phyloP scores from a whole-genome alignment of 192 early-diverging fungal species.

The Backusella circina region DNA sequence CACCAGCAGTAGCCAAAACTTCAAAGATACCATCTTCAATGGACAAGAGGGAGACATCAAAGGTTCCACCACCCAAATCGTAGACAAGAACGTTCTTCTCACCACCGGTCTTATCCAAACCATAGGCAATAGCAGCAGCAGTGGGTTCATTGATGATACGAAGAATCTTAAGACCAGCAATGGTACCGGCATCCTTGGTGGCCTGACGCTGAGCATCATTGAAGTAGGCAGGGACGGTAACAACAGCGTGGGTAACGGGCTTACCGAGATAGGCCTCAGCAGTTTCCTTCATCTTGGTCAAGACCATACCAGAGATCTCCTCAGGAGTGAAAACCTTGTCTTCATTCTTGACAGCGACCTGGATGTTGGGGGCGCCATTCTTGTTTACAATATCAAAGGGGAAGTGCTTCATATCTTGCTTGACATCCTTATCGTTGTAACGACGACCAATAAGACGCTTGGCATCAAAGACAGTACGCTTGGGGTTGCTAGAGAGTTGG shows the following conservation, averaged over 20 bases:
- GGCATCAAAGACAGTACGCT: slow-evolving; percentile 88
- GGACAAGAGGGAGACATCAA: slow-evolving; percentile 93
- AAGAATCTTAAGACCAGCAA: slow-evolving; percentile 77
- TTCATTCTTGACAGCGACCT: slow-evolving; percentile 78
- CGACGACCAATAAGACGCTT: slow-evolving; percentile 88
- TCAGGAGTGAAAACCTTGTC: slow-evolving; percentile 82
- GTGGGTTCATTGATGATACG: slow-evolving; percentile 97
- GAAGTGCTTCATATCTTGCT: slow-evolving; percentile 90
- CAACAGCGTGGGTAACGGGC: slow-evolving; percentile 80
- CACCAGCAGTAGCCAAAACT: slow-evolving; percentile 96
- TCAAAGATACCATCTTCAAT: slow-evolving; percentile 98
- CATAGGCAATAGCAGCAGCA: slow-evolving; percentile 98
- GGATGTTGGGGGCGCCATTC: slow-evolving; percentile 72
- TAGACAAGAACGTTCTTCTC: slow-evolving; percentile 94
- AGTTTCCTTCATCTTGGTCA: slow-evolving; percentile 88
- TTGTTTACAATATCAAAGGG: slow-evolving; percentile 81
- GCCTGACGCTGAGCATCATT: slow-evolving; percentile 91
- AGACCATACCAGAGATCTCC: slow-evolving; percentile 96
- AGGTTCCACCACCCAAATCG: slow-evolving; percentile 96
- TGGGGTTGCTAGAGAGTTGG: slow-evolving; percentile 82
- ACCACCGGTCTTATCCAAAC: slow-evolving; percentile 88
- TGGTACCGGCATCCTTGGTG: slow-evolving; percentile 88
- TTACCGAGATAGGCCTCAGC: slow-evolving; percentile 81
- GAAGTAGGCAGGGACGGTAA: slow-evolving; percentile 93
- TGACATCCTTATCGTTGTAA: slow-evolving; percentile 82